Conservation (phyloP, 2,329 filamentous ascomycete species). For the Ilyonectria robusta region DNA sequence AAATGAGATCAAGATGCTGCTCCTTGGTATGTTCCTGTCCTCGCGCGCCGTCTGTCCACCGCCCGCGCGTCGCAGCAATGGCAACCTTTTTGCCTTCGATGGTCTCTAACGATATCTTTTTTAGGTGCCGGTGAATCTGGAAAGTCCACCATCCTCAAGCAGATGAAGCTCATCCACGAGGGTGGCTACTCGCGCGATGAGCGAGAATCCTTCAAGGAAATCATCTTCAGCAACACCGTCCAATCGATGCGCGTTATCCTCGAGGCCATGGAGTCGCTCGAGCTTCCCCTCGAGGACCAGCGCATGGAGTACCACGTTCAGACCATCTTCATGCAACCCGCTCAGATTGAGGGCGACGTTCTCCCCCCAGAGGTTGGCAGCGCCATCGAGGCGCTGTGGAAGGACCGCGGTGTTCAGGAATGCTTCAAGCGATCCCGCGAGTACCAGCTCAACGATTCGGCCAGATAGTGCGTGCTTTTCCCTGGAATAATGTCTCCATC, state of each 20-base stretch:
- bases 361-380: slow-evolving; percentile 94
- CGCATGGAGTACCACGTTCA: slow-evolving; percentile 97
- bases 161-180: slow-evolving; percentile 99
- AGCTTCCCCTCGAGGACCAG: slow-evolving; percentile 89
- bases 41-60: not conserved
- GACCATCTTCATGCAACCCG: slow-evolving; percentile 98
- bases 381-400: slow-evolving; percentile 93
- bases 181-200: slow-evolving; percentile 96
- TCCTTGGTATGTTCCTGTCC: slow-evolving; percentile 78
- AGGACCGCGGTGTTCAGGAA: slow-evolving; percentile 91
- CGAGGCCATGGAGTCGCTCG: slow-evolving; percentile 78
- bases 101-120: slow-evolving; percentile 45
- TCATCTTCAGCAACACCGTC: slow-evolving; percentile 79
- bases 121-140: slow-evolving; percentile 93
- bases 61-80: no score
- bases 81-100: not conserved
- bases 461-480: slow-evolving; percentile 82
- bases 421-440: slow-evolving; percentile 97
- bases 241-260: slow-evolving; percentile 80
- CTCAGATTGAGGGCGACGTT: slow-evolving; percentile 95
- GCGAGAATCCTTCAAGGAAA: slow-evolving; percentile 79
- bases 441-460: slow-evolving; percentile 96
- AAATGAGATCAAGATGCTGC: slow-evolving; percentile 99
- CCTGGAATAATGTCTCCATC: not conserved
- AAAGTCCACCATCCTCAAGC: slow-evolving; percentile 97